Base-by-base conservation (phyloP, 441 rosid species). In the Euphorbia celastroides region DNA sequence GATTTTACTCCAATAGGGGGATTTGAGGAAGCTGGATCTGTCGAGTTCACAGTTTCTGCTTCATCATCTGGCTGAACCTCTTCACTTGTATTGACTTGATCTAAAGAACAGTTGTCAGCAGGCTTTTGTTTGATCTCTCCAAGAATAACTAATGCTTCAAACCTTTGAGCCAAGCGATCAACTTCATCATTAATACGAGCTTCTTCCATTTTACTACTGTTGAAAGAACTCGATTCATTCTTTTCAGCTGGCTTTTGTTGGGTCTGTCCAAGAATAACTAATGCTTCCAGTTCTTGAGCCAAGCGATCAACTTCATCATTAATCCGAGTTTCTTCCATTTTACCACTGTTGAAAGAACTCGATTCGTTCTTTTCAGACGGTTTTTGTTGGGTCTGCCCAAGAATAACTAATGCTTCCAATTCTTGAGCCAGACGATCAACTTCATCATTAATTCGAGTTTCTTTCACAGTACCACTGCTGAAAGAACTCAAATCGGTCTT, bases 141-240 rank as follows among this genome's bases (percentile, higher is more conserved):
- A n/a, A n/a, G n/a, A n/a, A n/a, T 19, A 57, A 74, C 74, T 30
- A 60, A 8, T 51, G 28, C 70, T 68, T 42, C 76, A 56, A 79
- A 52, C 55, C 62, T 72, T 67, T 30, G 10, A 14, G 55, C 60
- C 68, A 48, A 52, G 57, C 50, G 56, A 13, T 52, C 72, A 44
- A 67, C 74, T 78, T 62, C 73, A 65, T 68, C 74, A 56, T 63
- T 57, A 34, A 36, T 5, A 61, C n/a, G 56, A 46, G 36, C 28
- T 65, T 56, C 71, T 55, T 72, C 78, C 66, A 62, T 73, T 26
- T 68, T 59, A 42, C 60, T 60, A 70, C 57, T n/a, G 36, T 26
- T 16, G 34, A 42, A 10, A n/a, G n/a, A n/a, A n/a, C n/a, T n/a
- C n/a, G n/a, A n/a, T n/a, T n/a, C n/a, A n/a, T n/a, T n/a, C n/a